Conservation (phyloP, 2,329 filamentous ascomycete species). For the Pochonia chlamydosporia region DNA sequence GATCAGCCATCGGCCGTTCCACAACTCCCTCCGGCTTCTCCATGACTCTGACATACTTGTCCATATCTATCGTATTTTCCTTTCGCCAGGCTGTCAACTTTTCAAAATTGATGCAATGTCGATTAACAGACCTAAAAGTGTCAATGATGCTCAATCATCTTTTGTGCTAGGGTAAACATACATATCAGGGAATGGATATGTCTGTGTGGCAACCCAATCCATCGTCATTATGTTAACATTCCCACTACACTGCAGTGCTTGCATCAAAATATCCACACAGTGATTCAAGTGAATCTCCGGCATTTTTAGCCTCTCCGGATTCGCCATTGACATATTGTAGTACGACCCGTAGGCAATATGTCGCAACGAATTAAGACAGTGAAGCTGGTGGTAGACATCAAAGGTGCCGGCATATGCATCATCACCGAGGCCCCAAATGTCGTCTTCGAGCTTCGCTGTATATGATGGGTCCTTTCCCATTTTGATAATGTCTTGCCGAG, state of each 20-base stretch:
- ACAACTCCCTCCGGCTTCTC: conserved; percentile 10
- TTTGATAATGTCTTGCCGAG: conserved; percentile 17
- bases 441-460: conserved; percentile 19
- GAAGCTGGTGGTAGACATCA: conserved; percentile 18
- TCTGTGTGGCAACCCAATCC: conserved; percentile 22
- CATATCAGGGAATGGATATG: conserved; percentile 6
- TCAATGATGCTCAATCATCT: not conserved
- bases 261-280: conserved; percentile 28
- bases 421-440: conserved; percentile 23
- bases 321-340: conserved; percentile 15
- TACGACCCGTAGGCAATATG: conserved; percentile 19
- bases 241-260: conserved; percentile 26
- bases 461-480: conserved; percentile 25
- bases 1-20: not conserved
- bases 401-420: conserved; percentile 25
- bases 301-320: conserved; percentile 10
- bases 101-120: conserved; percentile 28
- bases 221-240: conserved; percentile 29
- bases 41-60: conserved; percentile 14
- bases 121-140: conserved; percentile 22
- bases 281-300: conserved; percentile 26
- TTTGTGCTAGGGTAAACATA: not conserved
- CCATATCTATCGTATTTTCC: conserved; percentile 15
- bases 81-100: conserved; percentile 14
- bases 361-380: conserved; percentile 26